Base-by-base conservation (phyloP, 306 rosid genomes). In the Vigna angularis region DNA sequence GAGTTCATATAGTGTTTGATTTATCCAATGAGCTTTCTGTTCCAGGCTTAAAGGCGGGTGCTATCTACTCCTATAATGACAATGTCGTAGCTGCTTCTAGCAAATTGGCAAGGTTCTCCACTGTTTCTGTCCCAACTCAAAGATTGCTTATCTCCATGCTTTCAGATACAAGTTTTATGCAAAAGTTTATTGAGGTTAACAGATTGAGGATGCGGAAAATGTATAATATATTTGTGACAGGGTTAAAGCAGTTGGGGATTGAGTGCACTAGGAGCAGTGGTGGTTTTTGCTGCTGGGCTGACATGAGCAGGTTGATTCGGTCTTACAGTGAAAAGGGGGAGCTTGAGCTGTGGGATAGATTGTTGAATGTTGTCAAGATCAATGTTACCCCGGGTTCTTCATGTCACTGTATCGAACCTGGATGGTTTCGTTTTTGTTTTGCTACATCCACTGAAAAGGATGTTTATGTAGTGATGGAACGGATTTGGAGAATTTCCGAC, bases 271-370 rank as follows among this genome's bases (percentile, higher is more conserved):
- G 70, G 70, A 87, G 98, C 87, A 83, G 76, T 28, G 98, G 94
- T 57, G 98, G 99, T 40, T 90, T 86, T 86, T 93, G 85, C 83
- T 93, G 98, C 80, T 91, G 99, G 99, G 99, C 93, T 9, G 87
- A 93, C 88, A 86, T 96, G 97, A 87, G 97, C 61, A 77, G 82
- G 20, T 89, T 86, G 18, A 86, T 89, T 74, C 78, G 86, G 48
- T 81, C 96, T 58, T 91, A 91, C 84, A 88, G 85, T 69, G 97
- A 93, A 81, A 96, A 90, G 78, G 99, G 97, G 12, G 99, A 96
- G 84, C 89, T 96, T 73, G 97, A 93, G 84, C 94, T 96, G 51
- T 90, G 97, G 99, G 97, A 91, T 66, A 91, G 81, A 84, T 86
- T 96, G 81, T 83, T 96, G 89, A 90, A 86, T 76, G 77, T 90